These are phyloP conservation scores for Coemansia aciculifera DNA, from an alignment of 192 early-diverging fungal species.

Conservation along the genomic window DNA sequence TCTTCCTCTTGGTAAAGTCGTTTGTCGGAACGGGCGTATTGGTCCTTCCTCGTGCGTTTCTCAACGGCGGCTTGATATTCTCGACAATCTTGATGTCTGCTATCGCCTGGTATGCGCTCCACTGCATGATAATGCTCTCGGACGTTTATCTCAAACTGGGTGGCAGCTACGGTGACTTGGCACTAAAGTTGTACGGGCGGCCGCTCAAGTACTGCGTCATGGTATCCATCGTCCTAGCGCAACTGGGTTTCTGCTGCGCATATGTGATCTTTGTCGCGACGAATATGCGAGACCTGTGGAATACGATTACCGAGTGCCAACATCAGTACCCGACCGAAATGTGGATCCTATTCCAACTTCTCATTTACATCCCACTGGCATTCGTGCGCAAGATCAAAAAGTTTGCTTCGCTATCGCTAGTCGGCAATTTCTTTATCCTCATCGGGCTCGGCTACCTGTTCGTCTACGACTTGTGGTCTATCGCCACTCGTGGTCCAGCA, in stretches of 20 bases:
- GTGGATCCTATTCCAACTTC: conserved; percentile 76
- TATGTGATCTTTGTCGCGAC: conserved; percentile 88
- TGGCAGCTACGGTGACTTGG: conserved; percentile 71
- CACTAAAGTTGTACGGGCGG: conserved; percentile 61
- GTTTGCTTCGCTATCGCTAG: conserved; percentile 79
- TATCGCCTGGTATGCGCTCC: conserved; percentile 64
- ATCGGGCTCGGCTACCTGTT: conserved; percentile 84
- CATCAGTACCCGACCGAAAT: conserved; percentile 62
- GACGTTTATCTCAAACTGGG: conserved; percentile 62
- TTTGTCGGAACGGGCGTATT: conserved; percentile 82
- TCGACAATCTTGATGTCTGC: conserved; percentile 58
- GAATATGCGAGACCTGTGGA: conserved; percentile 72
- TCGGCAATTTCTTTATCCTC: conserved; percentile 93
- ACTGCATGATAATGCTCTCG: conserved; percentile 67
- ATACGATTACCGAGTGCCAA: conserved; percentile 67
- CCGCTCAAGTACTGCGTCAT: conserved; percentile 65
- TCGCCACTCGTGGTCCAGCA: conserved; percentile 63
- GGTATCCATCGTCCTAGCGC: conserved; percentile 70
- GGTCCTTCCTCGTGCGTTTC: conserved; percentile 74
- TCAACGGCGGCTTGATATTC: conserved; percentile 72
- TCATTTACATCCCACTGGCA: conserved; percentile 78
- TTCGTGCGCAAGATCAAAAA: conserved; percentile 91
- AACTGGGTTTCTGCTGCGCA: conserved; percentile 87
- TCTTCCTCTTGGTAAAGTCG: conserved; percentile 76
- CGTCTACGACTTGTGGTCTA: conserved; percentile 71